A percentile compares a stretch with the other conserved stretches of the same genome.
These are phyloP conservation scores for Mycena sanguinolenta DNA, from an alignment of 768 basidiomycete species.

Conservation along the genomic window DNA sequence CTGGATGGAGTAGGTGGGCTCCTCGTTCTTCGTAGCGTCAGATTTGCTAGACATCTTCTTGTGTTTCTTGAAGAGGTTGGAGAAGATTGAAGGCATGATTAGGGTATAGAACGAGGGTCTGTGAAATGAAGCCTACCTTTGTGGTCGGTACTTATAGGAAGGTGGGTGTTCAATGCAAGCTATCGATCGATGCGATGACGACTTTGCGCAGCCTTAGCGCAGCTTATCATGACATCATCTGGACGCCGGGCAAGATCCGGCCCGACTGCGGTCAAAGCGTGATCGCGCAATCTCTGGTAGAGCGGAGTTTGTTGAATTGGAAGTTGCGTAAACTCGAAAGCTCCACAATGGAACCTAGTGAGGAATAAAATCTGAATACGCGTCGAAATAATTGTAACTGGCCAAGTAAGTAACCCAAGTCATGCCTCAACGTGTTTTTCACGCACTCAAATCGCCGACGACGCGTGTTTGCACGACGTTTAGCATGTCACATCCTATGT, in stretches of 20 bases:
- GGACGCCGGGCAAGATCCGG: slow-evolving; percentile 10
- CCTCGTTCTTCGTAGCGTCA: slow-evolving; percentile 35
- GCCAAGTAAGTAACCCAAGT: too few species aligned
- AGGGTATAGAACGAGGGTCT: slow-evolving; percentile 15
- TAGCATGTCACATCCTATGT: too few species aligned
- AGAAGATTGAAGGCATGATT: slow-evolving; percentile 34
- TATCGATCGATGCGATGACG: slow-evolving; percentile 27
- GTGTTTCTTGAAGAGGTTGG: slow-evolving; percentile 25
- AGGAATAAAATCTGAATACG: too few species aligned
- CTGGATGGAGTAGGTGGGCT: slow-evolving; percentile 64
- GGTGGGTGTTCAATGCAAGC: background rate
- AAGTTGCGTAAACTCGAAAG: too few species aligned
- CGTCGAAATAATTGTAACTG: too few species aligned
- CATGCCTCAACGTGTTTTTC: too few species aligned
- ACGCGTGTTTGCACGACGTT: too few species aligned
- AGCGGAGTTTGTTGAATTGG: background rate
- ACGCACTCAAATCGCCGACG: too few species aligned
- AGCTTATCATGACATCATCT: too few species aligned
- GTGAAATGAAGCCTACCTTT: slow-evolving; percentile 3
- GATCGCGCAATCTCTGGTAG: background rate
- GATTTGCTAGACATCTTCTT: slow-evolving; percentile 35
- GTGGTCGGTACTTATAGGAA: slow-evolving; percentile 14
- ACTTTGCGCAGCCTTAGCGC: slow-evolving; percentile 23
- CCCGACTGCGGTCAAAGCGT: slow-evolving; percentile 14
- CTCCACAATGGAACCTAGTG: too few species aligned